Base-by-base conservation (phyloP, 2,329 filamentous ascomycete genomes). In the Calonectria honghensis region DNA sequence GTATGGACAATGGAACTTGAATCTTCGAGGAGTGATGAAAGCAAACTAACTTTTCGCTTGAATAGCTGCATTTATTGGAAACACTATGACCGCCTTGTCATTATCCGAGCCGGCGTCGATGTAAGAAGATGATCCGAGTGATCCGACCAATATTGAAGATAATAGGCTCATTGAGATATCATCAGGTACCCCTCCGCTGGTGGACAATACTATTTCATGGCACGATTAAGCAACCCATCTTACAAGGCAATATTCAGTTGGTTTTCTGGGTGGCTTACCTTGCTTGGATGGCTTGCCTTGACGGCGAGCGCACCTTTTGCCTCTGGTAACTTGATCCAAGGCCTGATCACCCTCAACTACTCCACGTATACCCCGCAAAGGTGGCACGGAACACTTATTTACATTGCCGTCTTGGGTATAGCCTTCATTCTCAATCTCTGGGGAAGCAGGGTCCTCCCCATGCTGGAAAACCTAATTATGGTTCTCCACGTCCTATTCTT, bases 161-260 rank as follows among this genome's bases (percentile, higher is more conserved):
- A 5, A 31, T 14, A 2, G 5, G 4, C 11, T 61, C 29, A 48
- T 32, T 32, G 6, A 65, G 18, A 41, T 48, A 2, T 6, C 39
- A 59, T 32, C 41, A 65, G 61, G 61, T 65, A 65, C 31, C 96
- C 96, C 31, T 52, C 73, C 1, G 73, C 73, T 6, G 73, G 73
- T 4, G 73, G 73, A 2, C 73, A 75, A 24, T 75, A 75, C 29
- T 66, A 75, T 16, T 75, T 73, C 61, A 65, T 70, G 18, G 69
- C 73, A 10, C 52, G 48, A 37, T 18, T 73, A 6, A 67, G 16
- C 16, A 57, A 63, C 6, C 52, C 68, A 24, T 71, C 27, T 1
- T 51, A 63, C 20, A 63, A 64, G 37, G 41, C 70, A 6, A 2
- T 64, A 14, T 52, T 48, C 2, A 65, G n/a, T 1, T 68, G 24